Conservation (phyloP, 2,329 filamentous ascomycete species). For the Neonectria coccinea region DNA sequence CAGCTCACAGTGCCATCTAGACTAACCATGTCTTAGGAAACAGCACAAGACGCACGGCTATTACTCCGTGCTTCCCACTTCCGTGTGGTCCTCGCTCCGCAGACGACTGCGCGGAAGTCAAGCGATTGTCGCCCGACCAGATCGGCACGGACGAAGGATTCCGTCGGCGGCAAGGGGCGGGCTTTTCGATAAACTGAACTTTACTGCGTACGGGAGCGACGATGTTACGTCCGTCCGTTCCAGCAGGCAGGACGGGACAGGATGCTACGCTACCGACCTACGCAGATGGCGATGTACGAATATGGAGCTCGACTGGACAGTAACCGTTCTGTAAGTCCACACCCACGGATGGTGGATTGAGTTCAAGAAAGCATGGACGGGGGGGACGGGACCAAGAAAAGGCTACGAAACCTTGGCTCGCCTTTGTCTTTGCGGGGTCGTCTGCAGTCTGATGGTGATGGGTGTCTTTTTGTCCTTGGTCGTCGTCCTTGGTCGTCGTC, state of each 20-base stretch:
- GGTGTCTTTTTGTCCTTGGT: background rate
- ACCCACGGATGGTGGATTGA: conserved; percentile 14
- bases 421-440: conserved; percentile 21
- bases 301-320: conserved; percentile 2
- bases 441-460: conserved; percentile 7
- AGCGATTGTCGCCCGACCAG: conserved; percentile 32
- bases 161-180: conserved; percentile 17
- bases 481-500: conserved; percentile 5
- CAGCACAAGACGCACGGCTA: conserved; percentile 2
- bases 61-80: background rate
- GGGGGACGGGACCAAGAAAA: conserved; percentile 12
- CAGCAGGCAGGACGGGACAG: conserved; percentile 18
- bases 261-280: conserved; percentile 5
- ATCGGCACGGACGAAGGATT: conserved; percentile 40
- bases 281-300: background rate
- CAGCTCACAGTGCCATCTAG: conserved; percentile 25
- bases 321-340: background rate
- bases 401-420: conserved; percentile 27
- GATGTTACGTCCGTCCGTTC: conserved; percentile 27
- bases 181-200: conserved; percentile 25
- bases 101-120: conserved; percentile 12
- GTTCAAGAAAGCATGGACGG: conserved; percentile 9
- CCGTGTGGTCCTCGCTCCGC: too few species aligned
- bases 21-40: conserved; percentile 8
- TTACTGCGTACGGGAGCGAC: conserved; percentile 2